Conservation (phyloP, 2,329 filamentous ascomycete species). For the Trichoderma sp. region DNA sequence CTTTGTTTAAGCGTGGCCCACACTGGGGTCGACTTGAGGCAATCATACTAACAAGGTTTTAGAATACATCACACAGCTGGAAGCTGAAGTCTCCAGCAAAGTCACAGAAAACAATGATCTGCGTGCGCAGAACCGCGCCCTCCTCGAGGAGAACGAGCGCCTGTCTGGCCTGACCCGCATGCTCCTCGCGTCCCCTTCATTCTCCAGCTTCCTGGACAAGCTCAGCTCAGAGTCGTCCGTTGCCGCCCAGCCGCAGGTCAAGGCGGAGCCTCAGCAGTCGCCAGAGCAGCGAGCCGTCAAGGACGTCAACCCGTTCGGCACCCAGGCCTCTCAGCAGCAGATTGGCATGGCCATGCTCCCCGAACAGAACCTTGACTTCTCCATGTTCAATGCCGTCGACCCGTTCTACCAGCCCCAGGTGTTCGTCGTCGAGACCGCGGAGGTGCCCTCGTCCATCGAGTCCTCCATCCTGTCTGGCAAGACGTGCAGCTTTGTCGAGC, state of each 20-base stretch:
- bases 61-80: conserved; percentile 98
- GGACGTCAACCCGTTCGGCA: conserved; percentile 64
- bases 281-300: conserved; percentile 59
- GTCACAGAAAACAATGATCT: conserved; percentile 81
- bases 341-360: conserved; percentile 83
- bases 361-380: conserved; percentile 75
- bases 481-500: conserved; percentile 56
- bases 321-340: conserved; percentile 63
- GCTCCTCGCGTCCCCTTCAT: conserved; percentile 77
- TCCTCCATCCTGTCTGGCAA: conserved; percentile 71
- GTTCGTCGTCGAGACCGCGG: conserved; percentile 74
- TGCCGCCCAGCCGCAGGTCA: conserved; percentile 45
- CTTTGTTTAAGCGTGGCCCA: not conserved
- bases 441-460: conserved; percentile 63
- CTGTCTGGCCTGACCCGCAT: conserved; percentile 77
- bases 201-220: conserved; percentile 77
- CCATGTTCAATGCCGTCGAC: conserved; percentile 64
- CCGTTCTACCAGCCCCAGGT: conserved; percentile 70
- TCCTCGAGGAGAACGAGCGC: conserved; percentile 84
- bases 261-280: conserved; percentile 44
- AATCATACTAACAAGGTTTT: conserved; percentile 28
- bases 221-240: conserved; percentile 62
- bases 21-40: not conserved
- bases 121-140: conserved; percentile 75
- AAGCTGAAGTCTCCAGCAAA: conserved; percentile 83